Conservation (phyloP, 257 asterid genomes). For the Solanum sitiens region DNA sequence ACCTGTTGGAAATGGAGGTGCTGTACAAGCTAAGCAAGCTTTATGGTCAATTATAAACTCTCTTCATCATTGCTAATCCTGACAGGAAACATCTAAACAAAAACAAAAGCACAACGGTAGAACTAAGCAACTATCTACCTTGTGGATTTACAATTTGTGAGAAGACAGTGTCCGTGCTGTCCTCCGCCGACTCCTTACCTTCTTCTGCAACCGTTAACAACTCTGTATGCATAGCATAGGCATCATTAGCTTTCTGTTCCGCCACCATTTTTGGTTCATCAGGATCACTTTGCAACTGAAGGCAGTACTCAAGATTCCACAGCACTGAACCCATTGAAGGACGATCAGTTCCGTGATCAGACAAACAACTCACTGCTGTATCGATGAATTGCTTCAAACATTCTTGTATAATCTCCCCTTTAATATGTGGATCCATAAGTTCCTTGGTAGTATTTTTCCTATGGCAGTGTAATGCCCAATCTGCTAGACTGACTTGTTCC, state of each 20-base stretch:
- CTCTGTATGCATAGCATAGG: constrained; percentile 18
- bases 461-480: constrained; percentile 40
- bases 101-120: background rate
- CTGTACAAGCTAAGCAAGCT: background rate
- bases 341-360: constrained; percentile 40
- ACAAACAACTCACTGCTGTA: constrained; percentile 52
- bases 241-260: constrained; percentile 23
- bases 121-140: constrained; percentile 19
- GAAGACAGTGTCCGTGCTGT: background rate
- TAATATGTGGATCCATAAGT: constrained; percentile 39
- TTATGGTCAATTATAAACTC: background rate
- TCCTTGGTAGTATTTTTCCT: constrained; percentile 11
- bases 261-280: constrained; percentile 22
- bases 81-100: background rate
- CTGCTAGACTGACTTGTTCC: constrained; percentile 61
- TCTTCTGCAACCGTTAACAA: constrained; percentile 22
- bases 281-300: constrained; percentile 31
- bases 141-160: constrained; percentile 16
- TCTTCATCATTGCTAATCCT: background rate
- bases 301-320: constrained; percentile 57
- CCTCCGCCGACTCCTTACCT: constrained; percentile 3
- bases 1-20: background rate
- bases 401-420: constrained; percentile 18
- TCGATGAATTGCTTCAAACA: constrained; percentile 44
- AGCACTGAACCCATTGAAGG: constrained; percentile 75